Percentiles rank a stretch among this genome's conserved stretches.
These are phyloP conservation scores for Boletus vinaceobasis DNA, from an alignment of 768 basidiomycete genomes.

Conservation along the genomic window DNA sequence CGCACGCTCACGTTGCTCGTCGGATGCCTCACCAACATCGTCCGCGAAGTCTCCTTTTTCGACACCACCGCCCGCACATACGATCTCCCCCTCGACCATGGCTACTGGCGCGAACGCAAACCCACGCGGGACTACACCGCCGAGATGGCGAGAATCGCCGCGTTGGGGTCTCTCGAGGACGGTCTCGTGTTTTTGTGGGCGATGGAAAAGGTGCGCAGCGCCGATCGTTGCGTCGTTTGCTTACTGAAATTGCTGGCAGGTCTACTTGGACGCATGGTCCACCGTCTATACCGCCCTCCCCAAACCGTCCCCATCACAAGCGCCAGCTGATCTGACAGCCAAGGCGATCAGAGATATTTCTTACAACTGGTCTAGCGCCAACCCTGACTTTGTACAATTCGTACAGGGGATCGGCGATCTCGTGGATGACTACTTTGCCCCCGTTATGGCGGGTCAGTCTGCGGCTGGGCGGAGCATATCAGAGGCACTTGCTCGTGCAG, in stretches of 20 bases:
- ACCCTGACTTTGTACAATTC: slow-evolving; percentile 49
- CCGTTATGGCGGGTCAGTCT: slow-evolving; percentile 35
- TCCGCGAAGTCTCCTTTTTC: slow-evolving; percentile 61
- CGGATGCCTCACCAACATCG: slow-evolving; percentile 54
- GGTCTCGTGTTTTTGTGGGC: slow-evolving; percentile 74
- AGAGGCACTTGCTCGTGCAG: slow-evolving; percentile 33
- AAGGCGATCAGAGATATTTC: slow-evolving; percentile 47
- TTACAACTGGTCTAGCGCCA: slow-evolving; percentile 54
- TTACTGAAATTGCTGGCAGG: slow-evolving; percentile 33
- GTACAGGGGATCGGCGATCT: slow-evolving; percentile 48
- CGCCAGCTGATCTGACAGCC: slow-evolving; percentile 8
- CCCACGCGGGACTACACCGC: slow-evolving; percentile 69
- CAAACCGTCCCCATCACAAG: neutral
- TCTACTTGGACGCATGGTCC: slow-evolving; percentile 70
- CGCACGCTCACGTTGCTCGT: slow-evolving; percentile 45
- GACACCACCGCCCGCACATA: slow-evolving; percentile 43
- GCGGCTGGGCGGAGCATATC: slow-evolving; percentile 4
- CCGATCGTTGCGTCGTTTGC: too few species aligned
- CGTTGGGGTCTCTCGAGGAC: slow-evolving; percentile 49
- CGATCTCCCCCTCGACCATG: slow-evolving; percentile 40
- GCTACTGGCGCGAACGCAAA: slow-evolving; percentile 48
- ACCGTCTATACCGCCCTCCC: slow-evolving; percentile 34
- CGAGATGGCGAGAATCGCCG: slow-evolving; percentile 58
- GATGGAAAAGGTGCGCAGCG: slow-evolving; percentile 61
- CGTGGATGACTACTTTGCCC: slow-evolving; percentile 38